Evolutionary conservation across 2,329 filamentous ascomycete species (phyloP), one percentile per base, ranked within the genome.

Genomic region (Penicillium sp.): DNA sequence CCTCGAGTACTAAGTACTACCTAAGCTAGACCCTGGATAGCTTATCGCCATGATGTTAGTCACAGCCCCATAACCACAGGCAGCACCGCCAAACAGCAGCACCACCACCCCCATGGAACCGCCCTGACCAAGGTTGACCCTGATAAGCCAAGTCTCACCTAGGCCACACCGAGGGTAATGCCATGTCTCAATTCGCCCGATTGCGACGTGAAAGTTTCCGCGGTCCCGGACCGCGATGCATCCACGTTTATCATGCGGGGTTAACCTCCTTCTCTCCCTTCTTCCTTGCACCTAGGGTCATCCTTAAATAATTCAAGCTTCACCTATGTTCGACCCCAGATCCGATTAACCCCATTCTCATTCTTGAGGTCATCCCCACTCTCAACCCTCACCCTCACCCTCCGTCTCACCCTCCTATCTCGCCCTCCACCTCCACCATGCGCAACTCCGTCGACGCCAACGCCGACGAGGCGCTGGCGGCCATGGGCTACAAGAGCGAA

Each of bases 401-500:
- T 17, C 17, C n/a, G 37, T 24, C 32, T 48, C 43, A n/a, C n/a
- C n/a, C n/a, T n/a, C n/a, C n/a, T n/a, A n/a, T n/a, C n/a, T n/a
- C n/a, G n/a, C n/a, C n/a, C n/a, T n/a, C n/a, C n/a, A n/a, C 33
- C 56, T 56, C 52, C 57, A 58, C 37, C 49, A 67, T 63, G 54
- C 55, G 53, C 39, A 43, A 51, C 24, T 65, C 64, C 23, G 51
- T 55, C 40, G 65, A 70, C 55, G 66, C 64, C 60, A 69, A 54
- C 51, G 84, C 84, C 53, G 82, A 87, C 66, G 82, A 81, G 55
- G 81, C 82, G 46, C 77, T 87, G 63, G 84, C 81, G 54, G 80
- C 79, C 59, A 84, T 89, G 84, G 86, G 86, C 46, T 89, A 89
- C 76, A 82, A 82, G 70, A 78, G 79, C 46, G 86, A 89, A 66